Evolutionary conservation across 192 early-diverging fungal species (phyloP).

Genomic region (Dimargaris xerosporica): DNA sequence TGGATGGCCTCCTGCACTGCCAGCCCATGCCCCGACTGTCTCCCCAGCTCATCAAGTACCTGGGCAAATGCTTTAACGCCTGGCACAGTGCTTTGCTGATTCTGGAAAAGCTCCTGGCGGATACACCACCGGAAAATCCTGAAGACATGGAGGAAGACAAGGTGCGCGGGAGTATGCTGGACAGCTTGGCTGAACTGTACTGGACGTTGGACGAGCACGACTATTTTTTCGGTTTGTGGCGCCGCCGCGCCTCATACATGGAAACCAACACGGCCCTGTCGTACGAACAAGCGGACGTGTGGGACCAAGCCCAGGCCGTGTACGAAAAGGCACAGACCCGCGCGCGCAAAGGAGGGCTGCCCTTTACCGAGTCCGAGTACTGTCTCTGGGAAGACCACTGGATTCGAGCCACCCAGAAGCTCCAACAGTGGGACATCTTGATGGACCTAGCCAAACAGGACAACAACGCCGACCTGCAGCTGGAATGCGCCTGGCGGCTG

Average conservation of each 20-base stretch:
- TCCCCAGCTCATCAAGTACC: conserved; percentile 83
- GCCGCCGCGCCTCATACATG: conserved; percentile 66
- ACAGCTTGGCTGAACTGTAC: conserved; percentile 81
- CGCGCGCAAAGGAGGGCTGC: conserved; percentile 64
- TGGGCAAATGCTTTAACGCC: conserved; percentile 81
- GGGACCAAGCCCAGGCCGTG: conserved; percentile 75
- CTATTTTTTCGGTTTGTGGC: conserved; percentile 87
- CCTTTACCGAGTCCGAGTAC: conserved; percentile 92
- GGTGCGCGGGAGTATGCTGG: conserved; percentile 73
- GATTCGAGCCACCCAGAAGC: conserved; percentile 71
- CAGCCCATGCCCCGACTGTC: conserved; percentile 61
- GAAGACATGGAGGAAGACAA: conserved; percentile 63
- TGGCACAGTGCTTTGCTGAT: conserved; percentile 81
- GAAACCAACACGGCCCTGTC: conserved; percentile 96
- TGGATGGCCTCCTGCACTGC: conserved; percentile 73
- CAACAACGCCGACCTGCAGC: conserved; percentile 62
- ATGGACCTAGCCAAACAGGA: conserved; percentile 86
- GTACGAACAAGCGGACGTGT: conserved; percentile 86
- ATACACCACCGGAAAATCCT: conserved; percentile 24
- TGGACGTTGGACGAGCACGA: conserved; percentile 70
- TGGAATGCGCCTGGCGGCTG: conserved; percentile 90
- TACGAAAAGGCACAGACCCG: conserved; percentile 91
- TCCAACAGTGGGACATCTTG: conserved; percentile 98
- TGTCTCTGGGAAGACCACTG: conserved; percentile 96
- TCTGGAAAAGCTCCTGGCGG: conserved; percentile 35